Conservation (phyloP, 179 eudicot genomes). For the Beta macrorhiza region DNA sequence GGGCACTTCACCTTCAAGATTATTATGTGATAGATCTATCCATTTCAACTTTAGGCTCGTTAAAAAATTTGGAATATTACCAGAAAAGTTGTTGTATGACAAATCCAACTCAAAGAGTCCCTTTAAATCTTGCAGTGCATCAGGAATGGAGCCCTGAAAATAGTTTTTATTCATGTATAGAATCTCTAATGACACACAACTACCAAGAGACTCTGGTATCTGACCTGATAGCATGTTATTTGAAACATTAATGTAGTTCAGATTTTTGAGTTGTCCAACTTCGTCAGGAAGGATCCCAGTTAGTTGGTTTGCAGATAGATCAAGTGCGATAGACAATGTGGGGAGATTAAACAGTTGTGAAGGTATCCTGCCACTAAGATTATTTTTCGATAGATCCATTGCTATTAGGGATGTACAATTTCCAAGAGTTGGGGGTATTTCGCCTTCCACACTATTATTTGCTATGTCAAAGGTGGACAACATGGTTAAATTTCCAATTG, state of each 20-base stretch:
- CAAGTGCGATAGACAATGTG: conserved; percentile 2
- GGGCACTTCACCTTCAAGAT: conserved; percentile 27
- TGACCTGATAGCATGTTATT: conserved; percentile 21
- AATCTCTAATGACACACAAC: conserved; percentile 7
- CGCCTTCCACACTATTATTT: conserved; percentile 12
- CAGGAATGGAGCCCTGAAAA: conserved; percentile 27
- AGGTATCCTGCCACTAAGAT: conserved; percentile 28
- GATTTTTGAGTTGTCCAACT: conserved; percentile 20
- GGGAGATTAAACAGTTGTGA: conserved; percentile 17
- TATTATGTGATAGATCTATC: conserved; percentile 25
- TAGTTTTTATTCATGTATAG: conserved; percentile 13
- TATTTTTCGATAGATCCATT: conserved; percentile 16
- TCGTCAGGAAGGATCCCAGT: conserved; percentile 21
- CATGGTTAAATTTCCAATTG: conserved; percentile 23
- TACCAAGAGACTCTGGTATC: conserved; percentile 26
- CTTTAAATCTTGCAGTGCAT: conserved; percentile 14
- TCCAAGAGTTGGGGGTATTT: conserved; percentile 25
- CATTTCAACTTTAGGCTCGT: conserved; percentile 8
- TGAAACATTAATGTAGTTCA: conserved; percentile 7
- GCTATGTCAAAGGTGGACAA: too few relatives aligned
- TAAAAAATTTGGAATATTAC: conserved; percentile 12
- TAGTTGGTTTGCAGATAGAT: conserved; percentile 19
- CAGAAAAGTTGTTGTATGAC: conserved; percentile 25
- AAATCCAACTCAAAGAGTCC: conserved; percentile 20
- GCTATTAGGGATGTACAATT: conserved; percentile 13